Percentiles rank a stretch among this genome's conserved stretches.
These are phyloP conservation scores for Reutealis trisperma DNA, from an alignment of 345 rosid species.

Conservation along the genomic window DNA sequence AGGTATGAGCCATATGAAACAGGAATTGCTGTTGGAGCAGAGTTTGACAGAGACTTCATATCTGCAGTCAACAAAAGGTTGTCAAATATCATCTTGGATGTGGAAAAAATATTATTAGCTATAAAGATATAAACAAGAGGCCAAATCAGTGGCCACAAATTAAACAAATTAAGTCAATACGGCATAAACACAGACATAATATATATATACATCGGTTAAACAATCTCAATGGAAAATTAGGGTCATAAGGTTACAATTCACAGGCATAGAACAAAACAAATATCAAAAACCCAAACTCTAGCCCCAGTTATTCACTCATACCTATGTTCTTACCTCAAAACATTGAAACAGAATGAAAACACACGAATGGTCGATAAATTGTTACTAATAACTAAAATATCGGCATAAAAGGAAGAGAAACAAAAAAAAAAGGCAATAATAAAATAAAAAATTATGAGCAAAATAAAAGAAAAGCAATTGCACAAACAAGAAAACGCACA, in stretches of 20 bases:
- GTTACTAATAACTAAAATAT: no score
- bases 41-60: conserved; percentile 48
- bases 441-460: background rate
- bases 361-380: background rate
- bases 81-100: background rate
- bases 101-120: no score
- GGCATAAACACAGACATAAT: background rate
- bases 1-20: conserved; percentile 67
- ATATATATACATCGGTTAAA: background rate
- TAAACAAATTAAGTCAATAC: no score
- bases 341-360: background rate
- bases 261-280: background rate
- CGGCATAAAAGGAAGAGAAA: background rate
- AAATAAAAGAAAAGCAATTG: background rate
- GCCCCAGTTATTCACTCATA: background rate
- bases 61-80: conserved; percentile 40
- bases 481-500: conserved; percentile 1
- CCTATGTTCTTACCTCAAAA: background rate
- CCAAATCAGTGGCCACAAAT: background rate
- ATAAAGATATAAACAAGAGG: background rate
- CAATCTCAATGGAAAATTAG: background rate
- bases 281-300: background rate
- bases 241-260: background rate
- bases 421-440: background rate
- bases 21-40: conserved; percentile 55